phyloP scores from a whole-genome alignment of 371 early-diverging fungal species.

The Syncephalastrum contaminatum region DNA sequence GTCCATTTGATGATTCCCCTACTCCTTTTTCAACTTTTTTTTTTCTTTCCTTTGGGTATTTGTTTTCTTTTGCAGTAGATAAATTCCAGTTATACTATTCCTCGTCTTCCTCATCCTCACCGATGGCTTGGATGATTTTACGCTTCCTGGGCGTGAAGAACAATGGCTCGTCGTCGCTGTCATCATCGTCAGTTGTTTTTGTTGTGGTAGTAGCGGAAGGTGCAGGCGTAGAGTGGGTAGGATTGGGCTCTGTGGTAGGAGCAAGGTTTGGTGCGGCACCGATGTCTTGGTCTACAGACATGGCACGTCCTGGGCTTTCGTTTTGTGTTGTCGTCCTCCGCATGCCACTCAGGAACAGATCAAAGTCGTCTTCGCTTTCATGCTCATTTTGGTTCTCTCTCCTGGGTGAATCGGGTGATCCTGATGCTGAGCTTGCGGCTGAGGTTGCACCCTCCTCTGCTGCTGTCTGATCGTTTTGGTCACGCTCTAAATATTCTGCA shows the following conservation, averaged over 20 bases:
- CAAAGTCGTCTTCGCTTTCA: conserved; percentile 2
- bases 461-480: too few species aligned
- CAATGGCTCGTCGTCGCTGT: conserved; percentile 10
- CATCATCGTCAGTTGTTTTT: background rate
- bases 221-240: background rate
- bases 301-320: background rate
- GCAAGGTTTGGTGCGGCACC: background rate
- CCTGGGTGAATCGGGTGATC: too few species aligned
- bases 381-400: too few species aligned
- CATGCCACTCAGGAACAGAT: background rate
- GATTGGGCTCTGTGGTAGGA: background rate
- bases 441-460: too few species aligned
- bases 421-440: too few species aligned
- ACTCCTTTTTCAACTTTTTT: background rate
- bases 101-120: background rate
- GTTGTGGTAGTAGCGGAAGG: background rate
- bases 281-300: conserved; percentile 2
- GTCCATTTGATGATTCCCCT: conserved; percentile 3
- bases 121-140: background rate
- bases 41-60: conserved; percentile 3
- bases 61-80: background rate
- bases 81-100: background rate
- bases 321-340: conserved; percentile 1
- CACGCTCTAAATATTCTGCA: too few species aligned
- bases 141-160: conserved; percentile 8